phyloP scores from a whole-genome alignment of 352 stramenopile genomes.

The Globisporangium perplexum region DNA sequence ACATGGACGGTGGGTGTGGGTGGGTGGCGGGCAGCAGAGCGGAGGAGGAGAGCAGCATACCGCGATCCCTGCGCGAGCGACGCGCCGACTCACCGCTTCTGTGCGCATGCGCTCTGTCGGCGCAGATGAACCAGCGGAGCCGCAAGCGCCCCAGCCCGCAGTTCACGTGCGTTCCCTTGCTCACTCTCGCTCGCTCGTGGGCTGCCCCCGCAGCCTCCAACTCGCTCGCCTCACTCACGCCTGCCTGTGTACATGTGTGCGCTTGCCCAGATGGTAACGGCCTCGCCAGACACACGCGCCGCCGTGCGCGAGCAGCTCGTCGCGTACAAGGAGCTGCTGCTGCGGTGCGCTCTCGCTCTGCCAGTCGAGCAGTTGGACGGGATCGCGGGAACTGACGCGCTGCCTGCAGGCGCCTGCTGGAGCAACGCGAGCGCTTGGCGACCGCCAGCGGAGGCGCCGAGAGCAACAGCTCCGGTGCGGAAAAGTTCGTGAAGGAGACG shows the following conservation, averaged over 20 bases:
- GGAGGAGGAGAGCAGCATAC: neutral
- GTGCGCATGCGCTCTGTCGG: neutral
- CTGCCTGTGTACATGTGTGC: conserved; percentile 14
- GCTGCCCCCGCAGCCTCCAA: too few relatives aligned
- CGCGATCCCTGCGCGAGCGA: neutral
- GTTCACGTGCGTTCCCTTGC: conserved; percentile 1
- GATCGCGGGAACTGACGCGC: neutral
- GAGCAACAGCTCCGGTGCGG: conserved; percentile 7
- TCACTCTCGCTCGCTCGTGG: neutral
- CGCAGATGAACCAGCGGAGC: conserved; percentile 1
- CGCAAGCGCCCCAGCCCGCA: neutral
- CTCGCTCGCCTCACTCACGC: neutral
- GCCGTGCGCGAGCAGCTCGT: conserved; percentile 58
- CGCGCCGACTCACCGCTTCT: neutral
- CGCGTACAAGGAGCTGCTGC: conserved; percentile 64
- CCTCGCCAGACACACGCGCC: conserved; percentile 36
- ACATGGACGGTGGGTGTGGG: neutral
- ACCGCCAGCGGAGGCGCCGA: conserved; percentile 6
- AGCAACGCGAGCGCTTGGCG: conserved; percentile 39
- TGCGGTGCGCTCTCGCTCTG: conserved; percentile 37
- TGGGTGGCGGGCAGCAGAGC: neutral
- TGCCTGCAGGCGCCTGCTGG: conserved; percentile 44
- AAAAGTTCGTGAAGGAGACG: conserved; percentile 3
- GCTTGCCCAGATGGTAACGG: conserved; percentile 42
- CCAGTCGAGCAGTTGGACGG: neutral